A percentile compares a stretch with the other conserved stretches of the same genome.
Evolutionary conservation across 2,329 filamentous ascomycete species (phyloP).

Genomic region (Tolypocladium ophioglossoides): DNA sequence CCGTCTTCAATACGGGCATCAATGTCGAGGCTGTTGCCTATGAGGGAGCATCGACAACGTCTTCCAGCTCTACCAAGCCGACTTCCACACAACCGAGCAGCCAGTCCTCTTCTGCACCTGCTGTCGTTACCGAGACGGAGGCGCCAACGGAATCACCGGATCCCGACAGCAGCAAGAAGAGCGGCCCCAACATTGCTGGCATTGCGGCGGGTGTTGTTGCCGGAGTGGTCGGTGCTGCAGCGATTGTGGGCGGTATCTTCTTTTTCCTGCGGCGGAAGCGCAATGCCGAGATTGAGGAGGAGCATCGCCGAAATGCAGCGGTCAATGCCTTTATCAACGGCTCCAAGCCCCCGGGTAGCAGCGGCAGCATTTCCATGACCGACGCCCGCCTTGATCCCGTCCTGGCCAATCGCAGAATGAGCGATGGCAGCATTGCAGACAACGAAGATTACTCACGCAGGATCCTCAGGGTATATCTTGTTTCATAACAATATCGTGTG

Average conservation of each 20-base stretch:
- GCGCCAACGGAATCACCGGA: slow-evolving; percentile 10
- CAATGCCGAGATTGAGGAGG: slow-evolving; percentile 70
- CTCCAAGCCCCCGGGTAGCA: slow-evolving; percentile 50
- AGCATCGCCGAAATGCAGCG: slow-evolving; percentile 71
- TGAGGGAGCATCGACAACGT: slow-evolving; percentile 7
- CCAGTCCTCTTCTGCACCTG: slow-evolving; percentile 10
- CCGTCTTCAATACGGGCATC: slow-evolving; percentile 41
- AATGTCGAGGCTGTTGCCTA: slow-evolving; percentile 23
- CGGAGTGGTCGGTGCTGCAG: slow-evolving; percentile 60
- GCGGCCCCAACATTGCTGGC: slow-evolving; percentile 60
- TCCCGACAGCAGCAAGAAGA: slow-evolving; percentile 10
- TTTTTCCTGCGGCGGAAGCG: slow-evolving; percentile 67
- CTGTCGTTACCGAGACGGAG: slow-evolving; percentile 7
- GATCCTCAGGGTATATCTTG: slow-evolving; percentile 72
- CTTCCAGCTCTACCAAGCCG: slow-evolving; percentile 14
- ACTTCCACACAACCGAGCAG: not conserved
- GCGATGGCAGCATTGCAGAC: slow-evolving; percentile 92
- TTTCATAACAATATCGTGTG: not conserved
- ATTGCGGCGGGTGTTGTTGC: slow-evolving; percentile 85
- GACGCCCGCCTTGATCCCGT: slow-evolving; percentile 83
- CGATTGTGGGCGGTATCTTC: slow-evolving; percentile 56
- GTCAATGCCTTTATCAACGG: slow-evolving; percentile 66
- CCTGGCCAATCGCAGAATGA: slow-evolving; percentile 73
- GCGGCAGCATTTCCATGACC: slow-evolving; percentile 58
- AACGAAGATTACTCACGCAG: slow-evolving; percentile 94